Evolutionary conservation across 805 yeast genomes (phyloP).

Genomic region (Zygosaccharomyces rouxii): DNA sequence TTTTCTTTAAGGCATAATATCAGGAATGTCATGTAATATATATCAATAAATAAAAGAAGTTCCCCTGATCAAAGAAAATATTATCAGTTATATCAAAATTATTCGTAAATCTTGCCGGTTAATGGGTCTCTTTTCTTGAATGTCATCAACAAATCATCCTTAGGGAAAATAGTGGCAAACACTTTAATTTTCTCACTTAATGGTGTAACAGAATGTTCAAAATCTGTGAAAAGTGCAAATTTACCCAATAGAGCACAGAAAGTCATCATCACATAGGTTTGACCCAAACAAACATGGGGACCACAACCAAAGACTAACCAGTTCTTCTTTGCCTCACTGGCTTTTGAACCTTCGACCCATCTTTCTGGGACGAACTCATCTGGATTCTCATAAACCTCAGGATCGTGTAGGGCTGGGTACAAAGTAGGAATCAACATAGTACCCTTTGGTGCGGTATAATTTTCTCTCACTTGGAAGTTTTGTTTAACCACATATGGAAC

Average conservation of each 20-base stretch:
- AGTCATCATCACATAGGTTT: constrained; percentile 85
- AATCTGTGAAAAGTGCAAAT: constrained; percentile 73
- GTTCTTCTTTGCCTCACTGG: constrained; percentile 73
- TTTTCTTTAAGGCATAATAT: background rate
- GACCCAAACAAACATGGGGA: constrained; percentile 94
- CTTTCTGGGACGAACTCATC: constrained; percentile 94
- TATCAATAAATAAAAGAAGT: background rate
- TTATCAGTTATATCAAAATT: background rate
- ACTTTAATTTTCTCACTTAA: constrained; percentile 89
- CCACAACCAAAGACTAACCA: constrained; percentile 98
- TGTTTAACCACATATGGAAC: constrained; percentile 94
- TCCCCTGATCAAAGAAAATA: too few relatives aligned
- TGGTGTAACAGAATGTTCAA: constrained; percentile 77
- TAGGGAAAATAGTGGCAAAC: constrained; percentile 97
- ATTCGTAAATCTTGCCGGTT: constrained; percentile 32
- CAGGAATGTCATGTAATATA: constrained; percentile 1
- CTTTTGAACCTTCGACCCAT: constrained; percentile 78
- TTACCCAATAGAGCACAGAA: constrained; percentile 90
- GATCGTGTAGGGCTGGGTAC: constrained; percentile 95
- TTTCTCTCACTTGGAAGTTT: constrained; percentile 74
- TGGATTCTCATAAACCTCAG: constrained; percentile 92
- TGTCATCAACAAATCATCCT: constrained; percentile 82
- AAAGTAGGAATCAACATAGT: constrained; percentile 94
- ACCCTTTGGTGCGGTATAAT: constrained; percentile 92
- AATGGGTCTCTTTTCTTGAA: constrained; percentile 62